These are phyloP conservation scores for Globisporangium middletonii DNA, from an alignment of 352 stramenopile genomes.

Conservation along the genomic window DNA sequence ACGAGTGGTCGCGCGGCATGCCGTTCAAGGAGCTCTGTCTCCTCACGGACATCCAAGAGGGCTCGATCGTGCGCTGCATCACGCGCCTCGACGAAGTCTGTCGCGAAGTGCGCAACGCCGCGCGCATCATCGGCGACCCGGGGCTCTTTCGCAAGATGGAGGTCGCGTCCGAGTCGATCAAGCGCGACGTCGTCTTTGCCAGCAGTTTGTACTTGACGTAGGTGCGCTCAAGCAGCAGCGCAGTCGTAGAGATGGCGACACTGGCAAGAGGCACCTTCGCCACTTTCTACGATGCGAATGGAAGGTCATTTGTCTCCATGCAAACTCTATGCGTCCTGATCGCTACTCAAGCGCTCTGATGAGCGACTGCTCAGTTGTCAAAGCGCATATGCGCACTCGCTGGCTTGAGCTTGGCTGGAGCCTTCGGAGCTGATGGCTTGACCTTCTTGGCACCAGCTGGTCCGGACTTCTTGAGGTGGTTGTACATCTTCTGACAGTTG, in stretches of 20 bases:
- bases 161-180: slow-evolving; percentile 94
- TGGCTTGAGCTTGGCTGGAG: too few relatives aligned
- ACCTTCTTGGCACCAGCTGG: not conserved
- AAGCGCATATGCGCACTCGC: slow-evolving; percentile 31
- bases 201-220: slow-evolving; percentile 92
- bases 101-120: slow-evolving; percentile 95
- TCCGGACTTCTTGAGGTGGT: not conserved
- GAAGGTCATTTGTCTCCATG: not conserved
- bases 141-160: slow-evolving; percentile 98
- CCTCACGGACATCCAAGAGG: slow-evolving; percentile 96
- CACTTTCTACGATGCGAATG: not conserved
- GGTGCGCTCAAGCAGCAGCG: not conserved
- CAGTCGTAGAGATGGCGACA: too few relatives aligned
- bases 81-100: slow-evolving; percentile 97
- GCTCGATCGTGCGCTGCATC: slow-evolving; percentile 96
- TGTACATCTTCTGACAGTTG: slow-evolving; percentile 37
- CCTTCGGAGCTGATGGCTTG: not conserved
- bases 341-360: too few relatives aligned
- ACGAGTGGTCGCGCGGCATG: slow-evolving; percentile 97
- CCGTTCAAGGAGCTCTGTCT: slow-evolving; percentile 95
- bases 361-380: slow-evolving; percentile 6
- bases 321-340: too few relatives aligned
- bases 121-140: slow-evolving; percentile 92
- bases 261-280: too few relatives aligned
- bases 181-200: slow-evolving; percentile 97